Evolutionary conservation across 2,329 filamentous ascomycete species (phyloP), one percentile per base, ranked within the genome.

Genomic region (Tolypocladium guangdongense): DNA sequence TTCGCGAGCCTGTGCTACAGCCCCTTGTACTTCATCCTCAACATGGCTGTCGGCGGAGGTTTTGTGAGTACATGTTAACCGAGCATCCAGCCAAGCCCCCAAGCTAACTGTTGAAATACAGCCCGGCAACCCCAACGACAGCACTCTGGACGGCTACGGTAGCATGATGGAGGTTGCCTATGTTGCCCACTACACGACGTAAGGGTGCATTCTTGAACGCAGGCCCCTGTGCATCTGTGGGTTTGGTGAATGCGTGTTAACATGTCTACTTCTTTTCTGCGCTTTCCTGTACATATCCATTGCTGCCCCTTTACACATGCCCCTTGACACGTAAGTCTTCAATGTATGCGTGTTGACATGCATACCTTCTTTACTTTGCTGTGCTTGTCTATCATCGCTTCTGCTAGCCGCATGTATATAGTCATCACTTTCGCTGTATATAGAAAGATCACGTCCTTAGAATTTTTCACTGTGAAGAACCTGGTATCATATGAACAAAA

Each of bases 1-100:
- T 82, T 78, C 78, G 69, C 63, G 4, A 67, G 71, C 4, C 63
- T 82, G 20, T 75, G 75, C 22, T 74, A 80, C 57, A 74, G 67
- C 52, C 73, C 78, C 2, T 59, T 78, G 61, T 80, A 72, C 58
- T 62, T 81, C 50, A 73, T 82, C 52, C 63, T 82, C 51, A 81
- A 82, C 55, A 67, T 82, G 6, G 78, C 79, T 47, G 73, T 82
- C 33, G 78, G 78, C 11, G 78, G 78, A 30, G 66, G 72, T 59
- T 76, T 67, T 74, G 78, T 77, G 68, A 64, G 76, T 72, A 30
- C 36, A n/a, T 56, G 5, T 41, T 49, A 37, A 8, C 16, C 7
- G 14, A 11, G 24, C 27, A 20, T 14, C 18, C 27, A 20, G 7
- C 18, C 48, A 46, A 8, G n/a, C 12, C 2, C 10, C 7, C 18